Evolutionary conservation across 352 stramenopile genomes (phyloP), one percentile per base, ranked within the genome.

Genomic region (Phytophthora boehmeriae): DNA sequence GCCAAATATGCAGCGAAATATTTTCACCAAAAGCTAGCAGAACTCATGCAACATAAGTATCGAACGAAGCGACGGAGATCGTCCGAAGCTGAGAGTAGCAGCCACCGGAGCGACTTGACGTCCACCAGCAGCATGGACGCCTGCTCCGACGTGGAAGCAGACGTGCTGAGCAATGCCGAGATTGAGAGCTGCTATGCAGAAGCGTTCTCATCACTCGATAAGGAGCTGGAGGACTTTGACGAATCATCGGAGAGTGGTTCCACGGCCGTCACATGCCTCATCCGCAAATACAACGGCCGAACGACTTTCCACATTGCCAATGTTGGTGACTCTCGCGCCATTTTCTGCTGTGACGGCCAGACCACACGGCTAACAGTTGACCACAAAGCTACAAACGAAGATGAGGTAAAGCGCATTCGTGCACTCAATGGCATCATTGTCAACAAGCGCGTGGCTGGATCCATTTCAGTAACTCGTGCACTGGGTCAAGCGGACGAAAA

Each of bases 401-500:
- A 89, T 68, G 85, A 94, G 53, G 68, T 84, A 44, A 80, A 75
- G 55, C 85, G 85, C 35, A 94, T 94, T 54, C 81, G 80, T 14
- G 81, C 70, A 8, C 70, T 81, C 23, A 83, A 91, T 48, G 85
- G 85, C 32, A 94, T 94, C 54, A 90, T 94, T 44, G 67, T 94
- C 42, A 92, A 92, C 71, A 90, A 90, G 61, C 85, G 85, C 47
- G 85, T 94, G 28, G 83, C 66, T 22, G 85, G 85, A 8, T 80
- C 80, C 42, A 77, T 92, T 34, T 82, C 81, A 2, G 85, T 94
- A 34, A 92, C 85, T 25, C 75, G 85, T 8, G 85, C 85, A 4
- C 71, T 94, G 5, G 85, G 85, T n/a, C 85, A 94, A 61, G 72
- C 78, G 3, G 80, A 94, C 61, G 85, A 94, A 56, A 92, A 94